Evolutionary conservation across 345 rosid genomes (phyloP).

Genomic region (Isatis tinctoria): DNA sequence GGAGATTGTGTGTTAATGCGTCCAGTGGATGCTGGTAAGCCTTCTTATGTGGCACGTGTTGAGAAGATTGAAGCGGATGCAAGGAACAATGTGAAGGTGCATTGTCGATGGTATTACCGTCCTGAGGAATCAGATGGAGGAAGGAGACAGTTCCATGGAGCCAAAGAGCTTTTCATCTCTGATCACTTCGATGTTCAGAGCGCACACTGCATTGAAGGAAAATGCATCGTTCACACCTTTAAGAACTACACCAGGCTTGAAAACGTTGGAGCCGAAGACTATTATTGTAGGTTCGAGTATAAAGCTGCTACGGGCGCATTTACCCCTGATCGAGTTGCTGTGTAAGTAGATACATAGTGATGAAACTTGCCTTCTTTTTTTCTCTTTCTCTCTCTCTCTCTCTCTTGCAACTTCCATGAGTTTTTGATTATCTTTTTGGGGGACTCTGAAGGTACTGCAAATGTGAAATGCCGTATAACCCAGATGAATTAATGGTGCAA

Average conservation of each 20-base stretch:
- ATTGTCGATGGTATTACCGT: conserved; percentile 79
- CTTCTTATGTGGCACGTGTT: conserved; percentile 71
- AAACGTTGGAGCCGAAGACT: conserved; percentile 75
- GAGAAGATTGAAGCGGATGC: conserved; percentile 76
- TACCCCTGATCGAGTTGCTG: conserved; percentile 81
- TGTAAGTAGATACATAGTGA: conserved; percentile 49
- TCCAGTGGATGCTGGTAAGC: conserved; percentile 66
- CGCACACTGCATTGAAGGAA: conserved; percentile 80
- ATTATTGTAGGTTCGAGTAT: conserved; percentile 78
- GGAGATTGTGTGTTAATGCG: conserved; percentile 90
- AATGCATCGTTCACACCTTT: conserved; percentile 74
- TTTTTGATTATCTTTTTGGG: neutral
- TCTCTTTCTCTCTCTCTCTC: no score
- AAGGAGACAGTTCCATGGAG: conserved; percentile 86
- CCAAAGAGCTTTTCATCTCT: conserved; percentile 81
- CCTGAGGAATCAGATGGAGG: conserved; percentile 90
- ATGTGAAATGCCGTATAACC: conserved; percentile 95
- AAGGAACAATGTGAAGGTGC: conserved; percentile 66
- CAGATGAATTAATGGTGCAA: conserved; percentile 90
- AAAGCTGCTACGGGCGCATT: conserved; percentile 84
- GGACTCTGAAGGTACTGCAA: conserved; percentile 67
- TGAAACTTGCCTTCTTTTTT: neutral
- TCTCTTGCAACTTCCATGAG: neutral
- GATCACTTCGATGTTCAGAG: conserved; percentile 83
- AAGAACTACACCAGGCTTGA: conserved; percentile 76